Evolutionary conservation across 495 filamentous ascomycete genomes (phyloP), one percentile per base, ranked within the genome.

Genomic region (Penicillium salamii): DNA sequence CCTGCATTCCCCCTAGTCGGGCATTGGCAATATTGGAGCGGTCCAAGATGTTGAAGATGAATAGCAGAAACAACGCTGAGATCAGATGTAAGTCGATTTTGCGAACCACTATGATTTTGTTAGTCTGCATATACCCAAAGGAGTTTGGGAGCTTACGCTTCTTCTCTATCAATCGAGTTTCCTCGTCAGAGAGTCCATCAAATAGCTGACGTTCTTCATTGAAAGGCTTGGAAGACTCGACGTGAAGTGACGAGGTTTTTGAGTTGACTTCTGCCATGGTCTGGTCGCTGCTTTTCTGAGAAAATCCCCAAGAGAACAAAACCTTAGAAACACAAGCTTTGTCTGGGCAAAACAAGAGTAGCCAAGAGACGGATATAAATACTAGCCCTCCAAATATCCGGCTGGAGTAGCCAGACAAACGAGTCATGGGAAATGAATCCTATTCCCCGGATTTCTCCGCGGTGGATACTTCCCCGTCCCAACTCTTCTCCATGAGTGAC

Each of bases 21-120:
- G 64, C 64, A 57, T 63, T 60, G 18, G 63, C 54, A 43, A 63
- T 60, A 37, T 63, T 66, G 29, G 60, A 62, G 4, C 55, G 56
- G 42, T 62, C 62, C 7, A 65, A 43, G 35, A 62, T 63, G 37
- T 58, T 65, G 56, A 68, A 55, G 32, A 66, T 65, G 46, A 66
- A 69, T n/a, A 69, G 56, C 3, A 69, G 48, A 37, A 71, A 59
- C 46, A 61, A 47, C 11, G 70, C 54, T 9, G 68, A 68, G 40
- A 71, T 54, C 4, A 72, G 43, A 19, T 63, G 64, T 14, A 63
- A 54, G 39, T 72, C 69, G 23, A 74, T 50, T 46, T 74, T 74
- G 23, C 62, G 42, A 23, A 70, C 60, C 18, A 70, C 63, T 40
- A 36, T 9, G 17, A 2, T 6, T 17, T 2, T n/a, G 33, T 36